phyloP scores from a whole-genome alignment of 1,139 yeast genomes.

The Yamadazyma buinensis region DNA sequence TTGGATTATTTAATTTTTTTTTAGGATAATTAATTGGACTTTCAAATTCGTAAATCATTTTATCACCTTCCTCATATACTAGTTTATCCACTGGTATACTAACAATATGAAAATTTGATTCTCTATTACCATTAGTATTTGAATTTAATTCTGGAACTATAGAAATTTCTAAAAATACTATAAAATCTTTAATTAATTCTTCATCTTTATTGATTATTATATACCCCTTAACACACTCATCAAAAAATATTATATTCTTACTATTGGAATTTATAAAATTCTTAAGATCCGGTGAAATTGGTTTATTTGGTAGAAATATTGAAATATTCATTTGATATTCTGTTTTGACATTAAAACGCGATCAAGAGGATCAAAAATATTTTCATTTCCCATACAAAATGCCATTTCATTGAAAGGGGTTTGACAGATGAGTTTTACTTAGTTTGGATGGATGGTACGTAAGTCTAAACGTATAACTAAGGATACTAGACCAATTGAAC shows the following conservation, averaged over 20 bases:
- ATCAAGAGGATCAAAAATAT: too few relatives aligned
- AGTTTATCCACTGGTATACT: constrained; percentile 11
- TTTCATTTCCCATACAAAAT: too few relatives aligned
- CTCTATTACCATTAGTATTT: constrained; percentile 10
- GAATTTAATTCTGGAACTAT: constrained; percentile 25
- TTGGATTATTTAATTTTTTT: constrained; percentile 29
- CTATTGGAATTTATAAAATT: neutral
- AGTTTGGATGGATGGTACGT: too few relatives aligned
- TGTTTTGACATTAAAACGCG: too few relatives aligned
- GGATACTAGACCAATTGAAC: too few relatives aligned
- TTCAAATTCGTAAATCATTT: constrained; percentile 22
- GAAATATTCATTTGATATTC: constrained; percentile 4
- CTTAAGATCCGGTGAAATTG: constrained; percentile 1
- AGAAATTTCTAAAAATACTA: constrained; percentile 21
- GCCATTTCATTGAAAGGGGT: too few relatives aligned
- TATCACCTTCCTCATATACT: constrained; percentile 8
- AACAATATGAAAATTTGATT: constrained; percentile 3
- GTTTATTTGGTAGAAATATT: constrained; percentile 2
- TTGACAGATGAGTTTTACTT: too few relatives aligned
- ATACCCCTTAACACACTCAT: constrained; percentile 10
- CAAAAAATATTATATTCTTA: constrained; percentile 9
- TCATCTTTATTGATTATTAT: constrained; percentile 3
- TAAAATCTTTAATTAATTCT: constrained; percentile 4
- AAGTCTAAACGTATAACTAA: too few relatives aligned
- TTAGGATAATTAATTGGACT: constrained; percentile 36